Evolutionary conservation across 768 basidiomycete genomes (phyloP).

Genomic region (Hydnomerulius pinastri): DNA sequence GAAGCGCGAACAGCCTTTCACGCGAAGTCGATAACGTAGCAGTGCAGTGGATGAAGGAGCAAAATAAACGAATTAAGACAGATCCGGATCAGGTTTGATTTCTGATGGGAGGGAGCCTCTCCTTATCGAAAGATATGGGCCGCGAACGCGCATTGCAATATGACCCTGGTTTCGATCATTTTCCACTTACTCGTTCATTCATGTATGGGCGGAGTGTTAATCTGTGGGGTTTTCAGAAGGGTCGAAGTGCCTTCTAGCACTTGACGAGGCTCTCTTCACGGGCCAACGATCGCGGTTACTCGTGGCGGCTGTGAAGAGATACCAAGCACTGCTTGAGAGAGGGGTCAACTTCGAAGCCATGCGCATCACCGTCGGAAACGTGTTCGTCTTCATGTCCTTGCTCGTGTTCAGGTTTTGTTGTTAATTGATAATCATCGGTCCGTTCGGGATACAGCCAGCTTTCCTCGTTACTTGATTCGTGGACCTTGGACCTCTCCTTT

Average conservation of each 20-base stretch:
- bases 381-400: conserved; percentile 20
- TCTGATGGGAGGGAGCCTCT: background rate
- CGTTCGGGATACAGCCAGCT: conserved; percentile 3
- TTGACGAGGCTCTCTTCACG: no score
- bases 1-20: conserved; percentile 23
- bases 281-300: conserved; percentile 1
- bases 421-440: conserved; percentile 6
- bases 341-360: conserved; percentile 1
- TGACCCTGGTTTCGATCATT: conserved; percentile 10
- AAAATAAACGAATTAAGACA: conserved; percentile 8
- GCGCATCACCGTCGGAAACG: conserved; percentile 15
- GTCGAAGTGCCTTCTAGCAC: no score
- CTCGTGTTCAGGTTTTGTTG: background rate
- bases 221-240: conserved; percentile 5
- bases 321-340: no score
- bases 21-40: conserved; percentile 15
- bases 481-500: background rate
- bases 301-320: background rate
- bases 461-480: background rate
- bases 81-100: conserved; percentile 3
- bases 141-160: conserved; percentile 2
- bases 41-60: background rate
- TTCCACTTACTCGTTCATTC: background rate
- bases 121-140: conserved; percentile 13
- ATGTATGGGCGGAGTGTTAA: background rate